Evolutionary conservation across 1,139 yeast genomes (phyloP).

Genomic region (Hemisphaericaspora xylofermentans): DNA sequence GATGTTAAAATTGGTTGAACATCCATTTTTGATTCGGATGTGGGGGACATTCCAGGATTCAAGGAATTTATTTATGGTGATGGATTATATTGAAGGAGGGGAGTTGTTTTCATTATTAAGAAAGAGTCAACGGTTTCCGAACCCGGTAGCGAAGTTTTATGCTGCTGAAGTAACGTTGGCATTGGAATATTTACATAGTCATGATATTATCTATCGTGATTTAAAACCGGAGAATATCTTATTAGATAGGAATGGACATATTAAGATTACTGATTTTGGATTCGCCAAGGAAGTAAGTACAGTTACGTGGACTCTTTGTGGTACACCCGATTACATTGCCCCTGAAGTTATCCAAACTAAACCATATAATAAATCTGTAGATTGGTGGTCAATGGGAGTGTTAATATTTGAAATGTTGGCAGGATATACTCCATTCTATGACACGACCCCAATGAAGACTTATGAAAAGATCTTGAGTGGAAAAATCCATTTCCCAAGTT

Average conservation of each 20-base stretch:
- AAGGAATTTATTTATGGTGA: constrained; percentile 55
- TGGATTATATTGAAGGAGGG: constrained; percentile 67
- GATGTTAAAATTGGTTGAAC: constrained; percentile 55
- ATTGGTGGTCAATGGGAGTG: constrained; percentile 66
- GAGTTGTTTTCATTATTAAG: constrained; percentile 56
- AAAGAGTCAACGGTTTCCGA: constrained; percentile 60
- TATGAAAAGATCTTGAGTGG: constrained; percentile 59
- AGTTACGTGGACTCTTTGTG: constrained; percentile 62
- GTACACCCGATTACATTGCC: constrained; percentile 64
- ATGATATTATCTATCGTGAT: constrained; percentile 59
- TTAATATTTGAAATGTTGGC: constrained; percentile 61
- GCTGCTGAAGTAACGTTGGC: constrained; percentile 63
- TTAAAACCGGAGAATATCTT: constrained; percentile 61
- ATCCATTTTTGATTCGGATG: constrained; percentile 60
- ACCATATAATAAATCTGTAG: constrained; percentile 61
- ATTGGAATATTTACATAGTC: constrained; percentile 56
- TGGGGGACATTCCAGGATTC: constrained; percentile 67
- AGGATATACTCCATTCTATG: constrained; percentile 63
- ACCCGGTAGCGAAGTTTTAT: constrained; percentile 62
- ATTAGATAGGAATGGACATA: constrained; percentile 58
- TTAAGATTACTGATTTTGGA: constrained; percentile 61
- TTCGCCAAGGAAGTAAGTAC: constrained; percentile 61
- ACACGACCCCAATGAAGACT: constrained; percentile 61
- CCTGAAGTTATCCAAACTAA: constrained; percentile 64
- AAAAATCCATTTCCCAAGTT: constrained; percentile 50